These are phyloP conservation scores for Berkeleyomyces rouxiae DNA, from an alignment of 2,329 filamentous ascomycete genomes.

Conservation along the genomic window DNA sequence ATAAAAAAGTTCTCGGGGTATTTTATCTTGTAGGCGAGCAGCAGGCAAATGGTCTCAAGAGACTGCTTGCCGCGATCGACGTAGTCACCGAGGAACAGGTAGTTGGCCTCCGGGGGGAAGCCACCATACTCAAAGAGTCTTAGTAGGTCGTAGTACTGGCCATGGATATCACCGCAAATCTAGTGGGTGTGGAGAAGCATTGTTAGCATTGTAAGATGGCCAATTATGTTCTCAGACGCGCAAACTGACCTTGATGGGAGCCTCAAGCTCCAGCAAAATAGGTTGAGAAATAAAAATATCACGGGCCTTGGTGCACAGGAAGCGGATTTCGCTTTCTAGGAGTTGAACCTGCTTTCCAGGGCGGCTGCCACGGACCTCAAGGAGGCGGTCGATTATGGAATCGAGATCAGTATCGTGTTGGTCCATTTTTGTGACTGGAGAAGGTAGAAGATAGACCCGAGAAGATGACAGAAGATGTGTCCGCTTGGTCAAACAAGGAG, in stretches of 20 bases:
- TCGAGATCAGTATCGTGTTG: slow-evolving; percentile 90
- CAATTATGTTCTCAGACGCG: background rate
- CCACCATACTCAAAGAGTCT: slow-evolving; percentile 96
- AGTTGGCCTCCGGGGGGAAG: slow-evolving; percentile 96
- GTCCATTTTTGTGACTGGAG: slow-evolving; percentile 28
- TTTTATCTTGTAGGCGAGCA: slow-evolving; percentile 99
- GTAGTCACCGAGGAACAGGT: slow-evolving; percentile 97
- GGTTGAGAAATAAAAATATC: slow-evolving; percentile 99
- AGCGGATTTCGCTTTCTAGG: slow-evolving; percentile 89
- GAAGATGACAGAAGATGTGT: background rate
- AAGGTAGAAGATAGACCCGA: background rate
- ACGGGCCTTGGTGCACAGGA: slow-evolving; percentile 91
- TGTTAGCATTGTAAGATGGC: slow-evolving; percentile 13
- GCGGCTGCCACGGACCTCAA: slow-evolving; percentile 93
- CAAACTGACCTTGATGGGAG: slow-evolving; percentile 81
- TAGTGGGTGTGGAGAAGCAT: slow-evolving; percentile 23
- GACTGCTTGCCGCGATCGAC: slow-evolving; percentile 99
- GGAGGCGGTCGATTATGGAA: slow-evolving; percentile 94
- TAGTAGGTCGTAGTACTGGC: slow-evolving; percentile 95
- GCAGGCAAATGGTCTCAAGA: slow-evolving; percentile 91
- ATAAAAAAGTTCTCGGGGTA: slow-evolving; percentile 99
- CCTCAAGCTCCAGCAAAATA: slow-evolving; percentile 91
- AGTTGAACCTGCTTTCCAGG: slow-evolving; percentile 98
- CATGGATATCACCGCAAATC: slow-evolving; percentile 99
- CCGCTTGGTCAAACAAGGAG: background rate